Evolutionary conservation across 441 rosid genomes (phyloP).

Genomic region (Breynia disticha): DNA sequence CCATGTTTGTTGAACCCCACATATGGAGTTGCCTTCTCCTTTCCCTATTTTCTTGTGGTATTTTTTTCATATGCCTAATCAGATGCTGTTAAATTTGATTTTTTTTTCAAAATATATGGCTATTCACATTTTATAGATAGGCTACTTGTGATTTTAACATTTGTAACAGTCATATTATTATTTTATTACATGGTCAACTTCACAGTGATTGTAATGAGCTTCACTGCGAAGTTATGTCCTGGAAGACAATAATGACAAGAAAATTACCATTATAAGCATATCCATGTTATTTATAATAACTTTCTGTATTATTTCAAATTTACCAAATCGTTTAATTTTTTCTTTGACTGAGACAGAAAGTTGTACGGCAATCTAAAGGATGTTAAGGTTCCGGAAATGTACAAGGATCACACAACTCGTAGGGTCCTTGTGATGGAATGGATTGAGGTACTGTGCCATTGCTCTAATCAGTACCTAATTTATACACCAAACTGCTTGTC

Average conservation of each 20-base stretch:
- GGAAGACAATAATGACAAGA: too few species aligned
- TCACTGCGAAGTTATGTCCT: too few species aligned
- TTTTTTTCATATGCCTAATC: too few species aligned
- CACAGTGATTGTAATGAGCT: too few species aligned
- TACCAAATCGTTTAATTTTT: background rate
- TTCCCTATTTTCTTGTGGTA: too few species aligned
- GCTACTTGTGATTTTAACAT: background rate
- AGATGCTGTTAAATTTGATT: too few species aligned
- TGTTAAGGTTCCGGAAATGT: conserved; percentile 84
- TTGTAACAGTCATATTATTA: background rate
- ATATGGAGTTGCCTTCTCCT: too few species aligned
- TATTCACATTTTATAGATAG: background rate
- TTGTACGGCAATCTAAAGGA: conserved; percentile 70
- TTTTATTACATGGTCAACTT: background rate
- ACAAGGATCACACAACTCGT: conserved; percentile 64
- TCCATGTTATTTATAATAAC: too few species aligned
- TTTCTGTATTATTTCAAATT: too few species aligned
- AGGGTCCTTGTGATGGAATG: conserved; percentile 93
- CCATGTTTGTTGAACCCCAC: too few species aligned
- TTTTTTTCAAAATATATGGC: too few species aligned
- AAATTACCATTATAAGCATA: too few species aligned
- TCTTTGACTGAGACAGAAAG: conserved; percentile 34
- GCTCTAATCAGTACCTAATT: background rate
- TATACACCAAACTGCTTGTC: background rate
- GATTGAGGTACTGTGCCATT: conserved; percentile 59